Conservation (phyloP, 768 basidiomycete species). For the Tubosaeta sp. region DNA sequence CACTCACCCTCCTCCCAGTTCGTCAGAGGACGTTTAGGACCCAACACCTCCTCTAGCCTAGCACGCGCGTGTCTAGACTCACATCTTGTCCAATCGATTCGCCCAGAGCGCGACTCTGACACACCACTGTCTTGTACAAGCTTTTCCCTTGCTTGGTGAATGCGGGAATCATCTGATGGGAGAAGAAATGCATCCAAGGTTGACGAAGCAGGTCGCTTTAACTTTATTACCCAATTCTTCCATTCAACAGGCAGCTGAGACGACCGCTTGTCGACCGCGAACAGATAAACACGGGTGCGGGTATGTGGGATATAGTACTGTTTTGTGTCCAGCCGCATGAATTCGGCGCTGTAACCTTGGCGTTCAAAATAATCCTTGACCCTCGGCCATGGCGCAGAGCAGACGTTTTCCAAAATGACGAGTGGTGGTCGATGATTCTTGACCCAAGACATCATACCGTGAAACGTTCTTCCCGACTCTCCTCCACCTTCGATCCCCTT, state of each 20-base stretch:
- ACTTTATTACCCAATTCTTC: constrained; percentile 54
- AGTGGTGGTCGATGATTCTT: constrained; percentile 79
- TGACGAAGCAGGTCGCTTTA: constrained; percentile 82
- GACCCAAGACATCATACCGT: constrained; percentile 94
- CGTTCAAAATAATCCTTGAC: constrained; percentile 75
- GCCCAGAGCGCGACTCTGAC: constrained; percentile 63
- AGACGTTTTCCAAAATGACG: constrained; percentile 95
- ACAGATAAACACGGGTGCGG: constrained; percentile 81
- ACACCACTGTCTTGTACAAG: constrained; percentile 68
- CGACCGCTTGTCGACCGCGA: constrained; percentile 66
- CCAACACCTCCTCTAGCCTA: constrained; percentile 77
- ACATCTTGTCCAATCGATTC: constrained; percentile 89
- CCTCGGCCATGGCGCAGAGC: constrained; percentile 78
- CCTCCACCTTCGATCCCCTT: constrained; percentile 87
- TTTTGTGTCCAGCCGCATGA: constrained; percentile 75
- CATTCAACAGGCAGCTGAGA: constrained; percentile 65
- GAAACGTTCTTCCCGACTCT: constrained; percentile 90
- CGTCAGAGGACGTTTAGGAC: constrained; percentile 80
- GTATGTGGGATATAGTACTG: constrained; percentile 94
- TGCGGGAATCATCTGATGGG: constrained; percentile 85
- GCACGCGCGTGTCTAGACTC: constrained; percentile 89
- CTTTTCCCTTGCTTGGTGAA: constrained; percentile 83
- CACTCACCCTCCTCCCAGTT: constrained; percentile 85
- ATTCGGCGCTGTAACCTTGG: constrained; percentile 71
- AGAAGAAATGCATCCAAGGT: constrained; percentile 91